These are phyloP conservation scores for Populus alba DNA, from an alignment of 345 rosid genomes.

Conservation along the genomic window DNA sequence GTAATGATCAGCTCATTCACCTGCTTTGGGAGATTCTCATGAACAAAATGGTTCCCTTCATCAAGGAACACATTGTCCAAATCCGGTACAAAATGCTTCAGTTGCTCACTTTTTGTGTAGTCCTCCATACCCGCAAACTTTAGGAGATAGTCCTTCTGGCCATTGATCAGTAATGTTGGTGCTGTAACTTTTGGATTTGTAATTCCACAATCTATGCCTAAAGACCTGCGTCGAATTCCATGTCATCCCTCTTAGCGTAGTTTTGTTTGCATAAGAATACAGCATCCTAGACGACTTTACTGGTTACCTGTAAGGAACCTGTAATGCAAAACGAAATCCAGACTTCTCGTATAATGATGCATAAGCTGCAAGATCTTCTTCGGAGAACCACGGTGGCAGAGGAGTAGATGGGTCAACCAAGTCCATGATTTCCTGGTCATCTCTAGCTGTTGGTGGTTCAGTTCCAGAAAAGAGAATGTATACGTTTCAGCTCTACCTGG, in stretches of 20 bases:
- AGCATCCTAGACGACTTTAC: background rate
- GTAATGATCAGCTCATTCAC: constrained; percentile 14
- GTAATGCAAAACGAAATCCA: constrained; percentile 23
- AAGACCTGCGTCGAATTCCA: background rate
- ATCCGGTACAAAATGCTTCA: constrained; percentile 21
- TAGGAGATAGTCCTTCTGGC: constrained; percentile 21
- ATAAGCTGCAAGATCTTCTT: constrained; percentile 21
- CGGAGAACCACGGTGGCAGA: constrained; percentile 20
- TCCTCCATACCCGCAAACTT: constrained; percentile 22
- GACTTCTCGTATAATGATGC: constrained; percentile 30
- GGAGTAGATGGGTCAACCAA: constrained; percentile 25
- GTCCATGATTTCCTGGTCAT: constrained; percentile 29
- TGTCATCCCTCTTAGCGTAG: background rate
- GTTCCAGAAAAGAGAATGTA: constrained; percentile 15
- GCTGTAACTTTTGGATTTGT: constrained; percentile 17
- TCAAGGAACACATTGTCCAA: constrained; percentile 19
- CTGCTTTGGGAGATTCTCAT: constrained; percentile 15
- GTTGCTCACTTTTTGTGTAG: constrained; percentile 16
- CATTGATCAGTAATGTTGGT: constrained; percentile 22
- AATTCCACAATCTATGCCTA: constrained; percentile 6
- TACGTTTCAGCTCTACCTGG: constrained; percentile 23
- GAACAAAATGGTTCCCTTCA: constrained; percentile 28
- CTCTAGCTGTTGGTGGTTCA: constrained; percentile 13
- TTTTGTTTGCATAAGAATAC: background rate
- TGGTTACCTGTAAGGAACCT: constrained; percentile 28